Percentiles rank a stretch among this genome's conserved stretches.
Conservation (phyloP, 345 rosid genomes). For the Aquilaria sinensis region DNA sequence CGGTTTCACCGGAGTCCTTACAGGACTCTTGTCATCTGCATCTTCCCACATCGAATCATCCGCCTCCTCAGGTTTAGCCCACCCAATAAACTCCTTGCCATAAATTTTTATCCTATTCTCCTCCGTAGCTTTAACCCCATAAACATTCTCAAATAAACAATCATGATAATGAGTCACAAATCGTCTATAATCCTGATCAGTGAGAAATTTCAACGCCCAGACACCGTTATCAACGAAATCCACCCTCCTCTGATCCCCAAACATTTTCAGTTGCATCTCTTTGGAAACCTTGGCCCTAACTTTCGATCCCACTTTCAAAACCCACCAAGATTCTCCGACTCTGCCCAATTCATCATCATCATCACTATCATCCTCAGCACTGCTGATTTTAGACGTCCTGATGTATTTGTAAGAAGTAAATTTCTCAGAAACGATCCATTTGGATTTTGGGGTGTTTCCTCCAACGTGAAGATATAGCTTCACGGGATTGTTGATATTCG, state of each 20-base stretch:
- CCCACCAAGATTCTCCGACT: constrained; percentile 30
- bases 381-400: constrained; percentile 22
- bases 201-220: constrained; percentile 83
- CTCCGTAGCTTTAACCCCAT: constrained; percentile 56
- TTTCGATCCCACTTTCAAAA: constrained; percentile 63
- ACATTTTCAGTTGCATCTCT: constrained; percentile 84
- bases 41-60: constrained; percentile 97
- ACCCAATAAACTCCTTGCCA: constrained; percentile 86
- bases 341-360: constrained; percentile 31
- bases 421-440: constrained; percentile 68
- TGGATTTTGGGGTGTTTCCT: constrained; percentile 79
- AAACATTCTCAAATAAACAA: constrained; percentile 79
- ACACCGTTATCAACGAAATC: constrained; percentile 76
- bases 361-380: constrained; percentile 27
- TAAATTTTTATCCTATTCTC: constrained; percentile 65
- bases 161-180: constrained; percentile 67
- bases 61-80: constrained; percentile 84
- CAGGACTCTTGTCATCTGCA: constrained; percentile 39
- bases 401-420: constrained; percentile 46
- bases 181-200: constrained; percentile 55
- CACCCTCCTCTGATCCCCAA: constrained; percentile 70
- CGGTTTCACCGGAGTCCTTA: constrained; percentile 23
- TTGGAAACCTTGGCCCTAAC: constrained; percentile 62
- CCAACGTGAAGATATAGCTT: constrained; percentile 82
- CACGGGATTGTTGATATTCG: constrained; percentile 43